Conservation (phyloP, 306 rosid genomes). For the Cucurbita pepo region DNA sequence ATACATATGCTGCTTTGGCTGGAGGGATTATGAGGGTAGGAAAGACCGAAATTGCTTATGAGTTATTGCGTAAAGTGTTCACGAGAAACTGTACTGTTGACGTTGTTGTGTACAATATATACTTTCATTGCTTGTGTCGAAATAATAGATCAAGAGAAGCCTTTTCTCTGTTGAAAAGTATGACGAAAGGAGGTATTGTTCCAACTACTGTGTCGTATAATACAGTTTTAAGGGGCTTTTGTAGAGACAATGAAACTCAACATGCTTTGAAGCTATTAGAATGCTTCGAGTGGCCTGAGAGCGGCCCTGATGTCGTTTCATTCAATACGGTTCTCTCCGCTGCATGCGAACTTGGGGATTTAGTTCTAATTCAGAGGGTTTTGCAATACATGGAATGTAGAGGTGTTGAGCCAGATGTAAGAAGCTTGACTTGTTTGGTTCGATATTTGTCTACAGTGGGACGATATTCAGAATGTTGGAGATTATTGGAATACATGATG, state of each 20-base stretch:
- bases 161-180: constrained; percentile 15
- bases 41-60: constrained; percentile 8
- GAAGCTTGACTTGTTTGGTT: constrained; percentile 22
- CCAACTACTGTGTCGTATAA: constrained; percentile 29
- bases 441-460: constrained; percentile 21
- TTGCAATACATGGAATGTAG: constrained; percentile 17
- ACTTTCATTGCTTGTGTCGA: constrained; percentile 22
- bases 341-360: constrained; percentile 20
- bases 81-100: constrained; percentile 16
- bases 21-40: constrained; percentile 26
- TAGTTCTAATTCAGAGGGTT: constrained; percentile 11
- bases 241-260: constrained; percentile 12
- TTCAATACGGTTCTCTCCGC: constrained; percentile 25
- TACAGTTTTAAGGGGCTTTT: constrained; percentile 25
- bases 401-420: constrained; percentile 18
- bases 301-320: constrained; percentile 28
- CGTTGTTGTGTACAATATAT: constrained; percentile 27
- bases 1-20: constrained; percentile 32
- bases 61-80: constrained; percentile 13
- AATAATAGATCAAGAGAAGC: constrained; percentile 20
- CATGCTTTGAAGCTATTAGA: constrained; percentile 24
- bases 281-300: constrained; percentile 17
- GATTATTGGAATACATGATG: constrained; percentile 19
- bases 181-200: constrained; percentile 17
- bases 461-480: constrained; percentile 17